These are phyloP conservation scores for Leccinum laetum DNA, from an alignment of 1,284 basidiomycete species.

Conservation along the genomic window DNA sequence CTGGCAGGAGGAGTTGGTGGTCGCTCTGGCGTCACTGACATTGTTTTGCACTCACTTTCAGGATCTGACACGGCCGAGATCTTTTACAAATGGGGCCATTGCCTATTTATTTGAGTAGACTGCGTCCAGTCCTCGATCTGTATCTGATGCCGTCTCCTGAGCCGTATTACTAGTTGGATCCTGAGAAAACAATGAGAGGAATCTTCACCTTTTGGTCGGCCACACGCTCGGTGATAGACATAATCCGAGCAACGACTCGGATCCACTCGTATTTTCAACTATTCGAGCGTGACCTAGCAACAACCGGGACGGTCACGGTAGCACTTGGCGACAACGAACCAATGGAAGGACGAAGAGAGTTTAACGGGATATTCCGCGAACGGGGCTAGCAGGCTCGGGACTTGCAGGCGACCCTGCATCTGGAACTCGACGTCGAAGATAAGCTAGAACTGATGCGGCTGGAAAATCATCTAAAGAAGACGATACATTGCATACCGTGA, in stretches of 20 bases:
- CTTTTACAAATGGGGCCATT: constrained; percentile 52
- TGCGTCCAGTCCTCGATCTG: constrained; percentile 92
- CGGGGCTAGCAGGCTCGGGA: constrained; percentile 17
- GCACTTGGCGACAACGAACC: constrained; percentile 18
- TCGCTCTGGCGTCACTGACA: constrained; percentile 35
- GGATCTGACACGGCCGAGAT: constrained; percentile 41
- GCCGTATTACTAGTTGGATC: constrained; percentile 73
- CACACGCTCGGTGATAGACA: constrained; percentile 83
- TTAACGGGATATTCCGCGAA: constrained; percentile 30
- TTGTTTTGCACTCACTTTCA: constrained; percentile 33
- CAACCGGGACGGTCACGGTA: not conserved
- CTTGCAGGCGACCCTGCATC: constrained; percentile 13
- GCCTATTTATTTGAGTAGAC: constrained; percentile 59
- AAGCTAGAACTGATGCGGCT: constrained; percentile 26
- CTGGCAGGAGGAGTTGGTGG: constrained; percentile 37
- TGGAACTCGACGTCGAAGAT: constrained; percentile 26
- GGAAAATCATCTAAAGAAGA: constrained; percentile 34
- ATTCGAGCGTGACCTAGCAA: constrained; percentile 46
- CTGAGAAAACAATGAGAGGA: constrained; percentile 37
- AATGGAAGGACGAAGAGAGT: constrained; percentile 14
- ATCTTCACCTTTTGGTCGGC: constrained; percentile 72
- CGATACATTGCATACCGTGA: constrained; percentile 6
- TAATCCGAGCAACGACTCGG: constrained; percentile 81
- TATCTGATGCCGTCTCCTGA: constrained; percentile 91
- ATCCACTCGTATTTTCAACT: constrained; percentile 88